Base-by-base conservation (phyloP, 441 rosid species). In the Geranium incanum region DNA sequence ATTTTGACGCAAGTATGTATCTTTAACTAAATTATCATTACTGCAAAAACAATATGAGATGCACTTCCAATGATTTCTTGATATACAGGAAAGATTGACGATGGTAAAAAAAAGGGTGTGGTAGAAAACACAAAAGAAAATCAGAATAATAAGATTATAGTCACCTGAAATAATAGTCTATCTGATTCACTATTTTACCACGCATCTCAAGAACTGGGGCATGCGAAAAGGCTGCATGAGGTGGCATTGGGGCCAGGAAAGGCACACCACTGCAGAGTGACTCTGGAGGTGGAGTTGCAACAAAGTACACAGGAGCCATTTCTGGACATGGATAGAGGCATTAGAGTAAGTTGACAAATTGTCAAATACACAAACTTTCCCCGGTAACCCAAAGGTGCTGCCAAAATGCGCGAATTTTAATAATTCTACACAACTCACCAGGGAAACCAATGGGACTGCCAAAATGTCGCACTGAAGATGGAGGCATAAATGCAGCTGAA, bases 121-220 rank as follows among this genome's bases (percentile, higher is more conserved):
- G 62, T 78, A 39, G 43, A 39, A 50, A 70, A 28, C 67, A 66
- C 6, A 9, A 19, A 71, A 57, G 15, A 69, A 23, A 11, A 73
- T 13, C 67, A 36, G 23, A 23, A 76, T 4, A 77, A 65, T 33
- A 38, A 66, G 64, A 0, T 36, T 75, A 74, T 57, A 21, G 71
- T 59, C 76, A 94, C 99, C 99, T 92, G 88, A 94, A 86, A 79
- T 88, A 88, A 73, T 84, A 94, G 37, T 92, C 88, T 75, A 94
- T 92, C 80, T 94, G 99, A 33, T 68, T 78, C 76, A 83, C 75
- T 76, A 94, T 84, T 73, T 76, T 83, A 15, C 80, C 41, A 76
- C 78, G 84, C 84, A 94, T 81, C 37, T 83, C 84, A 67, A 59
- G 75, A 63, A 89, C 97, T 39, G 78, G 84, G 68, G 81, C 70